phyloP scores from a whole-genome alignment of 306 rosid species.

The Begonia loranthoides region DNA sequence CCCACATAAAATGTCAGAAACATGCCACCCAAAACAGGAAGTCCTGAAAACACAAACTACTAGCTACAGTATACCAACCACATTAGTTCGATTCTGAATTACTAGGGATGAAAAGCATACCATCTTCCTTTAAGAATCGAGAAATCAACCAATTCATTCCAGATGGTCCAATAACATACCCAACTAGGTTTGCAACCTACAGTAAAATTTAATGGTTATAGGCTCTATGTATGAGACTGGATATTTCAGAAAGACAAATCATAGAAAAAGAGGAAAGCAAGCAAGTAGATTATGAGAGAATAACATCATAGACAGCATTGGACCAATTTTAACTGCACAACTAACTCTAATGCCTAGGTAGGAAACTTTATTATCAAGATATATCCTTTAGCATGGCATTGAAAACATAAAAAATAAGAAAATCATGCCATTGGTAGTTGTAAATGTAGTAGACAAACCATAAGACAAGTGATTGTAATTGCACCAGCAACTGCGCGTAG shows the following conservation, averaged over 20 bases:
- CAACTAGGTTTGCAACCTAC: constrained; percentile 89
- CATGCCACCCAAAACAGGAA: constrained; percentile 70
- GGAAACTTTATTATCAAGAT: too few species aligned
- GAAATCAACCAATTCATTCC: constrained; percentile 68
- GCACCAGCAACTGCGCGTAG: constrained; percentile 80
- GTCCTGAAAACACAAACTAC: constrained; percentile 36
- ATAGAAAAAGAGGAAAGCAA: too few species aligned
- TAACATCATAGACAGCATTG: too few species aligned
- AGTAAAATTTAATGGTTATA: constrained; percentile 7
- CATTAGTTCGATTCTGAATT: neutral
- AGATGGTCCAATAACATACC: constrained; percentile 75
- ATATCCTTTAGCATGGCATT: too few species aligned
- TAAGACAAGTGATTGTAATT: constrained; percentile 74
- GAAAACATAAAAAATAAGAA: too few species aligned
- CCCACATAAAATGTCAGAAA: constrained; percentile 72
- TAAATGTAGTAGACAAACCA: constrained; percentile 35
- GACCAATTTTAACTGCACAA: too few species aligned
- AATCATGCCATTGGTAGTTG: too few species aligned
- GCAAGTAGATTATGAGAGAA: too few species aligned
- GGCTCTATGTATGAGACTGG: too few species aligned
- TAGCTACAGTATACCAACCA: constrained; percentile 1
- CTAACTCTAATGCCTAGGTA: too few species aligned
- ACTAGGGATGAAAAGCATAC: constrained; percentile 18
- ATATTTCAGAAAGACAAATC: too few species aligned
- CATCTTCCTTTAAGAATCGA: constrained; percentile 55